Percentiles rank a stretch among this genome's conserved stretches.
Evolutionary conservation across 2,329 filamentous ascomycete genomes (phyloP).

Genomic region (Xenosphaeropsis pyriputrescens): DNA sequence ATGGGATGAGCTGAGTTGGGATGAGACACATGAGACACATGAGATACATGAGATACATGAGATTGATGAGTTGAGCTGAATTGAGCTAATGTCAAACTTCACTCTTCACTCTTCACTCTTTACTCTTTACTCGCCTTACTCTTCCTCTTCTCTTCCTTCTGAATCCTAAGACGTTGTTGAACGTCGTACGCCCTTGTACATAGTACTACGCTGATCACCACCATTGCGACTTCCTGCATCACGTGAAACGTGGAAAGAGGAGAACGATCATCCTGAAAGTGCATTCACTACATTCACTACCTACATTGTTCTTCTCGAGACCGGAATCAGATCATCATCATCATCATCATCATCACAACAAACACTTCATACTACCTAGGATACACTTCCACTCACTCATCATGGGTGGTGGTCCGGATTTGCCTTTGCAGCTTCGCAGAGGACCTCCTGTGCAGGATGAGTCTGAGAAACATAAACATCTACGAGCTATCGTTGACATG

Average conservation of each 20-base stretch:
- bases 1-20: neutral
- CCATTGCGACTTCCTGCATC: too few relatives aligned
- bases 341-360: neutral
- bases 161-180: neutral
- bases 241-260: too few relatives aligned
- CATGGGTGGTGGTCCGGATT: slow-evolving; percentile 1
- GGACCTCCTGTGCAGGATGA: neutral
- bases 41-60: too few relatives aligned
- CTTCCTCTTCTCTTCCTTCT: neutral
- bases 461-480: slow-evolving; percentile 1
- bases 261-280: too few relatives aligned
- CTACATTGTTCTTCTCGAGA: too few relatives aligned
- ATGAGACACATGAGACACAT: neutral
- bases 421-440: neutral
- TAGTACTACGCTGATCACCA: neutral
- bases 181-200: too few relatives aligned
- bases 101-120: too few relatives aligned
- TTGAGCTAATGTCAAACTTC: too few relatives aligned
- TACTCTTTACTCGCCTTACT: too few relatives aligned
- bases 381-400: neutral
- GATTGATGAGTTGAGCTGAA: too few relatives aligned
- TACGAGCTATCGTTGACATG: slow-evolving; percentile 22
- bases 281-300: too few relatives aligned
- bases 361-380: neutral
- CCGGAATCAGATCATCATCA: too few relatives aligned